phyloP scores from a whole-genome alignment of 2,329 filamentous ascomycete genomes.

The Dactylellina cionopaga region DNA sequence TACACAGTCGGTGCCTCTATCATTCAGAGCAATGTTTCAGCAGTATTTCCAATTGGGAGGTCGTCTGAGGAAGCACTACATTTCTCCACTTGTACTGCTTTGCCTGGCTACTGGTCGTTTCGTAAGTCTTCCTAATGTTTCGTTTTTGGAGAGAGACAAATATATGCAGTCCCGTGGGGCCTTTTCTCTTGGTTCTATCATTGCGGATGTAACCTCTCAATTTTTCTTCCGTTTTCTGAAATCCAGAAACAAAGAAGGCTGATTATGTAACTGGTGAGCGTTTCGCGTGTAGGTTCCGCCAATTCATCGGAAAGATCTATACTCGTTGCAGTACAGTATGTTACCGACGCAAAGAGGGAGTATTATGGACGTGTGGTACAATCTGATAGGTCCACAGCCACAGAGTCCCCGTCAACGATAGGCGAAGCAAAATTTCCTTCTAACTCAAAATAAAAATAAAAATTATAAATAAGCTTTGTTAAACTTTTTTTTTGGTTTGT shows the following conservation, averaged over 20 bases:
- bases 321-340: conserved; percentile 98
- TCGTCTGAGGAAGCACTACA: conserved; percentile 92
- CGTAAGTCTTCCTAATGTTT: conserved; percentile 59
- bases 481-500: not conserved
- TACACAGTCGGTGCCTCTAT: conserved; percentile 81
- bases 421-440: no score
- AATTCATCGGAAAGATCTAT: conserved; percentile 91
- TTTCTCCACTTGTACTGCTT: conserved; percentile 86
- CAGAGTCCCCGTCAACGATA: conserved; percentile 33
- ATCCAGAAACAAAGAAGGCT: conserved; percentile 4
- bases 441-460: no score
- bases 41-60: conserved; percentile 96
- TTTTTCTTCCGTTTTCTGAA: conserved; percentile 4
- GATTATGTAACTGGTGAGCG: conserved; percentile 1
- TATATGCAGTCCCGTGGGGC: not conserved
- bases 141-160: not conserved
- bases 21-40: conserved; percentile 92
- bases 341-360: conserved; percentile 82
- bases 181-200: not conserved
- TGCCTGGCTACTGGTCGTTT: conserved; percentile 90
- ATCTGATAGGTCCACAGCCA: conserved; percentile 66
- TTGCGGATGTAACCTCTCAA: not conserved
- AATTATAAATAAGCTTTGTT: not conserved
- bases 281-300: conserved; percentile 77
- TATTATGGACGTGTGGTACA: conserved; percentile 85